Evolutionary conservation across 495 filamentous ascomycete genomes (phyloP).

Genomic region (Staphylotrichum tortipilum): DNA sequence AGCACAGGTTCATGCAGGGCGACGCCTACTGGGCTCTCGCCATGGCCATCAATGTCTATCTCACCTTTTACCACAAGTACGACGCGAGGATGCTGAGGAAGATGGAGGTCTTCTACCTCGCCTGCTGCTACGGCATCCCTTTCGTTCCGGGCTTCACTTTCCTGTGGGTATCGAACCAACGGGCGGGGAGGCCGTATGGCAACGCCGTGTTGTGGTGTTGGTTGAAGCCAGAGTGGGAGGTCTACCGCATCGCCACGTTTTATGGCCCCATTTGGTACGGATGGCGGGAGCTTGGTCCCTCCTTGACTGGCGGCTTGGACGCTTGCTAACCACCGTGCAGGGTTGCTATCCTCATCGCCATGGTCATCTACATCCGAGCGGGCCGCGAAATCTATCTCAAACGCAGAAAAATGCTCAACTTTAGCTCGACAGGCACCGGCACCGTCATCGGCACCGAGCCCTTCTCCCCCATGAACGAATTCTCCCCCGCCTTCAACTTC

Average conservation of each 20-base stretch:
- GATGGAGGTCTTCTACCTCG: conserved; percentile 64
- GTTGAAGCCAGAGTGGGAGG: conserved; percentile 57
- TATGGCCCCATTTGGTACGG: conserved; percentile 76
- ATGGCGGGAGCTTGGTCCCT: background rate
- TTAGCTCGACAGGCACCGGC: conserved; percentile 27
- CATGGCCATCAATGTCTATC: conserved; percentile 83
- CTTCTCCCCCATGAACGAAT: conserved; percentile 6
- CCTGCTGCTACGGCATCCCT: conserved; percentile 68
- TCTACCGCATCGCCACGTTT: conserved; percentile 66
- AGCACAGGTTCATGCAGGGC: conserved; percentile 61
- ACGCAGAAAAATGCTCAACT: conserved; percentile 39
- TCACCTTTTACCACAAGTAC: conserved; percentile 76
- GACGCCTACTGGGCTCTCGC: conserved; percentile 74
- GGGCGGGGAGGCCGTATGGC: conserved; percentile 57
- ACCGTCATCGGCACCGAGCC: conserved; percentile 6
- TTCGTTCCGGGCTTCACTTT: conserved; percentile 62
- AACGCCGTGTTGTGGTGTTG: conserved; percentile 82
- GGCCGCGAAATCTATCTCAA: conserved; percentile 61
- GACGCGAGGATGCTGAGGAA: conserved; percentile 55
- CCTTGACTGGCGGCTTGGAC: conserved; percentile 8
- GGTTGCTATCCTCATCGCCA: conserved; percentile 58
- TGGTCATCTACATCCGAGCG: conserved; percentile 64
- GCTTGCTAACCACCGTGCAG: conserved; percentile 19
- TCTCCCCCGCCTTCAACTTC: conserved; percentile 33
- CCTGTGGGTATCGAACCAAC: conserved; percentile 49